Evolutionary conservation across 805 yeast genomes (phyloP).

Genomic region (Sugiyamaella valdiviana): DNA sequence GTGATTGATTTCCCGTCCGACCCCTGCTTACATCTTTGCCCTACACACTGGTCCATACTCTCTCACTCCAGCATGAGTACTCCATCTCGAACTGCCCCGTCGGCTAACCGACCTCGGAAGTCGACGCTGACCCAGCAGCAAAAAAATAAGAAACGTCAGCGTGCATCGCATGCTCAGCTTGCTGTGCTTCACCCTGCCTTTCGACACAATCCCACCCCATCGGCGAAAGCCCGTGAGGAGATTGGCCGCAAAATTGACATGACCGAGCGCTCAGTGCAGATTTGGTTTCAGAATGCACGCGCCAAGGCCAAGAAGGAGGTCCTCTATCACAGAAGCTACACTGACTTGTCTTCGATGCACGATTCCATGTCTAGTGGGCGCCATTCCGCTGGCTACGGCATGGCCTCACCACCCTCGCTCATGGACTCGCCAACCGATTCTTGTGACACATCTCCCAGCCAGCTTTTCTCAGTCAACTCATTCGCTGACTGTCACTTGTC

Average conservation of each 20-base stretch:
- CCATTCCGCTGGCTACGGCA: not conserved
- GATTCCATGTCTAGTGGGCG: not conserved
- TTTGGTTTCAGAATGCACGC: conserved; percentile 90
- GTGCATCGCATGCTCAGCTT: conserved; percentile 23
- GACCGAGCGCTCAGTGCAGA: conserved; percentile 96
- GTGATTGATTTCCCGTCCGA: no score
- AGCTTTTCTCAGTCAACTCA: not conserved
- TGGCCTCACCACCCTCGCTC: not conserved
- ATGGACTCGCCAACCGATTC: not conserved
- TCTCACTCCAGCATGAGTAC: not conserved
- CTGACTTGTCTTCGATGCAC: not conserved
- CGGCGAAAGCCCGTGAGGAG: conserved; percentile 36
- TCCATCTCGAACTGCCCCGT: not conserved
- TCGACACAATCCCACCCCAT: conserved; percentile 19
- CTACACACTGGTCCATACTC: no score
- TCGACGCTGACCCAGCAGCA: conserved; percentile 24
- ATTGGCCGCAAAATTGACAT: conserved; percentile 77
- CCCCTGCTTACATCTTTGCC: no score
- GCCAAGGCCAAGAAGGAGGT: conserved; percentile 15
- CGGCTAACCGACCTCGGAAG: conserved; percentile 13
- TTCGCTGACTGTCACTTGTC: not conserved
- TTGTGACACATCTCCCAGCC: not conserved
- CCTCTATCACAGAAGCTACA: not conserved
- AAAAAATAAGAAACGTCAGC: conserved; percentile 21
- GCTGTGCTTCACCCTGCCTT: conserved; percentile 16